Evolutionary conservation across 139 green algal species (phyloP), one percentile per base, ranked within the genome.

Genomic region (Edaphochlamys debaryana): DNA sequence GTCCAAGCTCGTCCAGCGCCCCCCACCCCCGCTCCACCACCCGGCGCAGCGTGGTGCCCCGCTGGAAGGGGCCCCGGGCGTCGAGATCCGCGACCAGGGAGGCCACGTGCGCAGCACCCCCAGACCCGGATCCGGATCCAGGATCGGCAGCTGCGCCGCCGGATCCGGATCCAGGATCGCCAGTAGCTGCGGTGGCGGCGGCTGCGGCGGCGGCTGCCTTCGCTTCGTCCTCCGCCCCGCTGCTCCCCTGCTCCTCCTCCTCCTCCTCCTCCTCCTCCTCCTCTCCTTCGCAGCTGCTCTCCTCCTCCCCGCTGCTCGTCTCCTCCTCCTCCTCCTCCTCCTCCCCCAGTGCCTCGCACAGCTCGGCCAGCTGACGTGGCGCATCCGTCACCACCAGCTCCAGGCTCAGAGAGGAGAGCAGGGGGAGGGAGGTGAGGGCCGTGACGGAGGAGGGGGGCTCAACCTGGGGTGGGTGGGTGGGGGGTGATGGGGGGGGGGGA

Each of bases 381-480:
- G 60, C 19, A 3, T 64, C 68, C 1, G 20, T 42, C 32, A 69
- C 71, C 29, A 71, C 60, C 30, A 81, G 41, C 60, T 63, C 60
- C 2, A 71, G 23, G 19, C 38, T 71, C n/a, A 81, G 62, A 17
- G n/a, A 29, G 17, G 52, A 2, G 22, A 81, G 42, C 75, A 45
- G 32, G 60, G 60, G 38, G 60, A 81, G 60, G 41, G 60, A 30
- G 15, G 40, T 41, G 19, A 81, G 60, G 23, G 30, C 40, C 60
- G 40, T 45, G 36, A 81, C 20, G 52, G 60, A 22, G 41, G 75
- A 22, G 41, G 75, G 75, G 34, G 76, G 63, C 63, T 64, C 63
- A 41, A 74, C 76, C 63, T 67, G 63, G 30, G 4, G 56, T 25
- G 56, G 2, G 8, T 19, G 9, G 50, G 7, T 58, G 5, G 50